Conservation (phyloP, 2,329 filamentous ascomycete species). For the Thermomyces lanuginosus region DNA sequence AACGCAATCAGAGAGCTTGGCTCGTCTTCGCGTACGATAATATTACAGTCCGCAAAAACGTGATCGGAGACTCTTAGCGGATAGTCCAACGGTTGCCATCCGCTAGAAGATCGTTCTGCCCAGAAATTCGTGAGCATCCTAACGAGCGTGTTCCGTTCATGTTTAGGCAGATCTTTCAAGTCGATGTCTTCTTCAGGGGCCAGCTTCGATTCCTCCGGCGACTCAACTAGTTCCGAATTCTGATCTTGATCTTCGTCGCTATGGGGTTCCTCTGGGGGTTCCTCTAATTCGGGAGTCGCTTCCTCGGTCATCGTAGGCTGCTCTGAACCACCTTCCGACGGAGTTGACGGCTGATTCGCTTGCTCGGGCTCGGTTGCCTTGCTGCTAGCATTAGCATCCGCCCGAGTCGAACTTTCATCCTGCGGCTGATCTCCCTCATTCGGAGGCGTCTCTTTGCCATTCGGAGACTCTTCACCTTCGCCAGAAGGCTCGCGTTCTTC, state of each 20-base stretch:
- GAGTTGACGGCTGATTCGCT: conserved; percentile 16
- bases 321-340: conserved; percentile 28
- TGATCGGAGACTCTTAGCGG: conserved; percentile 78
- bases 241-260: conserved; percentile 61
- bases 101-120: conserved; percentile 91
- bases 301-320: conserved; percentile 35
- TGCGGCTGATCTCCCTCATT: too few relatives aligned
- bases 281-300: too few relatives aligned
- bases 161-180: conserved; percentile 64
- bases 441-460: conserved; percentile 12
- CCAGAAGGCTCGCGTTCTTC: conserved; percentile 56
- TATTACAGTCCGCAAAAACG: conserved; percentile 90
- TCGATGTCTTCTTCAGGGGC: conserved; percentile 40
- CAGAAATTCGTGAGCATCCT: conserved; percentile 96
- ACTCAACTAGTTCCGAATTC: conserved; percentile 44
- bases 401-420: conserved; percentile 16
- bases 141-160: conserved; percentile 84
- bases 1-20: conserved; percentile 92
- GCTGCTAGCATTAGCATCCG: conserved; percentile 12
- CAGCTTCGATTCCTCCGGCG: conserved; percentile 37
- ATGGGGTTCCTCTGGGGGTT: conserved; percentile 46
- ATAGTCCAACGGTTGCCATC: conserved; percentile 85
- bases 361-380: conserved; percentile 21
- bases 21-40: conserved; percentile 94
- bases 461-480: conserved; percentile 37